Base-by-base conservation (phyloP, 2,329 filamentous ascomycete genomes). In the Epichloe sp. region DNA sequence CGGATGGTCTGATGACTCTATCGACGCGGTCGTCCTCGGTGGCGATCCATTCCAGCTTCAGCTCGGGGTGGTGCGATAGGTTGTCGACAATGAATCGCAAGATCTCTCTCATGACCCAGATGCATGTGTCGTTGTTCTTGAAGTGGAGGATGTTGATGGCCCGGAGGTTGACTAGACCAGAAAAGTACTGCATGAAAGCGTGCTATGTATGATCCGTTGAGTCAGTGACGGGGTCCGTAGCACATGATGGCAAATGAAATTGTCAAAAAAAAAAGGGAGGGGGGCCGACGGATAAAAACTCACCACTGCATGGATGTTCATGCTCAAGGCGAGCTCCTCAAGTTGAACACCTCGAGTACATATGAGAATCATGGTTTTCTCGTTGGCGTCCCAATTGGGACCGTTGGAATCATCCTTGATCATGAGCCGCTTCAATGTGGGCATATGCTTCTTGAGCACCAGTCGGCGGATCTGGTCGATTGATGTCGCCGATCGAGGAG, bases 1-100 rank as follows among this genome's bases (percentile, higher is more conserved):
- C 62, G 5, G 65, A 58, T 49, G 66, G 67, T 35, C 75, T 67
- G 23, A 76, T 60, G 17, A 81, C 68, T 19, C 71, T 70, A 36
- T 78, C 73, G 4, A 77, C 71, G 0, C 65, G 63, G 50, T 74
- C 68, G 10, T 74, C 74, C 43, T 76, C 73, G 52, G 81, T 72
- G 5, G 77, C 75, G 17, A 83, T 65, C 69, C 75, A 83, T 59
- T 82, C 75, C 2, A 83, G 67, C 57, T 76, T 76, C 59, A 79
- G 66, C 10, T 73, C 59, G 0, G 76, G 76, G 52, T 76, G 70
- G 53, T 82, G 76, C 2, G 75, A 72, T 2, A 83, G 62, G 35
- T 70, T 77, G 59, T 83, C 80, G 10, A 80, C 69, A 31, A 79
- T 71, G 59, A 82, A 82, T n/a, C 70, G 71, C 41, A 75, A 70